Base-by-base conservation (phyloP, 495 filamentous ascomycete species). In the Hamigera avellanea region DNA sequence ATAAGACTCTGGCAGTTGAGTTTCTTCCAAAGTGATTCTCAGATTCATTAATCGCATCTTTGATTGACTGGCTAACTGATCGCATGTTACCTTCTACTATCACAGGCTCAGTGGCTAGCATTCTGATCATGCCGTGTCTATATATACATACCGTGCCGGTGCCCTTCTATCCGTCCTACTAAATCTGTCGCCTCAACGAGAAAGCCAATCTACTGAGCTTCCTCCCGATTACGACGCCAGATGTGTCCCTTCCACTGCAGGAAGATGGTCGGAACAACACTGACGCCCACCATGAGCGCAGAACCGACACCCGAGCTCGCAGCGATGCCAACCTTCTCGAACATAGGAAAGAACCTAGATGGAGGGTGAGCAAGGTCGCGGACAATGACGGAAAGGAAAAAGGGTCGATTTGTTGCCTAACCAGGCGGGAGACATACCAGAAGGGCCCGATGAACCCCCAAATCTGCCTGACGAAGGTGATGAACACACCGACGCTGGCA, bases 391-490 rank as follows among this genome's bases (percentile, higher is more conserved):
- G 18, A 30, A 35, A n/a, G 19, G 25, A 10, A n/a, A 1, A 29
- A 43, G n/a, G n/a, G n/a, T 54, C 31, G 42, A 23, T 23, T 23
- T 23, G 21, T 5, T 23, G 4, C 21, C 5, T 5, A 9, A 9
- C 4, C 21, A 23, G 28, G 4, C 5, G n/a, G 14, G 28, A 12
- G n/a, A 13, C 28, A 30, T 30, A 71, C 66, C 67, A 75, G 45
- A 75, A 75, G 4, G 66, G 67, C 14, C 71, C 71, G 40, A 76
- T 64, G 45, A 76, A 76, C 0, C 70, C 69, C 70, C 69, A 75
- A 15, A 57, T 64, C 36, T 67, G 62, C 7, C 71, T 49, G 19
- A 75, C 57, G 37, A 75, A 66, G 0, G 59, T 74, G 32, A 76
- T 67, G 36, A 74, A 74, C 3, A 77, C 72, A 19, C 73, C 73